Evolutionary conservation across 257 asterid species (phyloP), one percentile per base, ranked within the genome.

Genomic region (Scutellaria barbata): DNA sequence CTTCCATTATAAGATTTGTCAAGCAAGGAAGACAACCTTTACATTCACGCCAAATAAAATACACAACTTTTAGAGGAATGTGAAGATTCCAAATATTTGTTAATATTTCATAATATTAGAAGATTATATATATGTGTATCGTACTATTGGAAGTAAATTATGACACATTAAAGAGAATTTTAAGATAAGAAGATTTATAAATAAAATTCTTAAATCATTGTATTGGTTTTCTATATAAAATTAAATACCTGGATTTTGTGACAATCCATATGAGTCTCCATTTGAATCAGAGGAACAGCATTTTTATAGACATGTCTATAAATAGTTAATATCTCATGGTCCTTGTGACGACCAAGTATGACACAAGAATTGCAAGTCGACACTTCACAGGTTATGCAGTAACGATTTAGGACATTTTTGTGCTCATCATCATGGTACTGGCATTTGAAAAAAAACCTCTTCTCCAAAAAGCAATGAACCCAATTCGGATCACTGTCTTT

Each of bases 221-320:
- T 2, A 30, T 30, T 3, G 5, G 35, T 2, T 1, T 30, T 30
- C 4, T 30, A 2, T 30, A 30, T 86, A 10, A 42, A 7, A 8
- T 46, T 30, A 30, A 30, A 46, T 60, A 80, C 87, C 81, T 84
- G 85, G 8, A 84, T 12, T 80, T 25, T 73, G 0, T 40, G 10
- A 17, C 87, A 85, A 9, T 80, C 62, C 1, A 82, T 63, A 5
- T 72, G 73, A 8, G 1, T 47, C 35, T 80, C 81, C 63, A 82
- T 74, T 59, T 79, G 74, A 11, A 3, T 2, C 1, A 82, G 76
- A 40, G 76, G 82, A 0, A 82, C 84, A 16, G 82, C 85, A 46
- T 85, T 74, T 54, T 82, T 79, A 25, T 85, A 85, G 64, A 82
- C 85, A 65, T 85, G 85, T 81, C 37, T 66, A 8, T 85, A 85